Percentiles rank a stretch among this genome's conserved stretches.
Conservation (phyloP, 805 yeast genomes). For the Nakazawaea wyomingensis region DNA sequence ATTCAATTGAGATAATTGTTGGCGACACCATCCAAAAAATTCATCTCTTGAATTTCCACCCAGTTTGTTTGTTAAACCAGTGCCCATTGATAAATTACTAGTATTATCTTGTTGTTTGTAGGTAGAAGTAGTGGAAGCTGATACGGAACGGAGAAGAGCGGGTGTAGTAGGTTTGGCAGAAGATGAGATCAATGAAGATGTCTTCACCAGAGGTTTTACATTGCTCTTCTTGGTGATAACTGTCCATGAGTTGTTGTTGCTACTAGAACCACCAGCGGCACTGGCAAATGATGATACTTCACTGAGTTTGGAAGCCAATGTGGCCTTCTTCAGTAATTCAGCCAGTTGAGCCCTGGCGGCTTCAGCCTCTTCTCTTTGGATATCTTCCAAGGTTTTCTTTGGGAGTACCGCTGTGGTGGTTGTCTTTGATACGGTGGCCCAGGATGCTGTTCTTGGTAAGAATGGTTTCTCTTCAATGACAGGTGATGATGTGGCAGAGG, state of each 20-base stretch:
- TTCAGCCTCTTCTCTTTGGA: slow-evolving; percentile 54
- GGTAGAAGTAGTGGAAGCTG: slow-evolving; percentile 23
- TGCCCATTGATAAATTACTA: slow-evolving; percentile 18
- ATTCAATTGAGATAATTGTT: slow-evolving; percentile 60
- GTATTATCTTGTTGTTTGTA: neutral
- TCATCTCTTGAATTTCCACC: slow-evolving; percentile 42
- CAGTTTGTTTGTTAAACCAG: slow-evolving; percentile 21
- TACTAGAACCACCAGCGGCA: slow-evolving; percentile 14
- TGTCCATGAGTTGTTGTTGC: slow-evolving; percentile 28
- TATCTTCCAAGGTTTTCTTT: slow-evolving; percentile 51
- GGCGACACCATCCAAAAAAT: slow-evolving; percentile 68
- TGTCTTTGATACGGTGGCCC: slow-evolving; percentile 26
- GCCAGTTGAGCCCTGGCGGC: slow-evolving; percentile 26
- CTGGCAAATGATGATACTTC: slow-evolving; percentile 18
- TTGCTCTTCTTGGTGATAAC: slow-evolving; percentile 32
- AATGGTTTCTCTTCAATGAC: slow-evolving; percentile 21
- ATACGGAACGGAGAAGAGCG: slow-evolving; percentile 31
- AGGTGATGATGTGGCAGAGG: neutral
- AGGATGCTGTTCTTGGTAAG: slow-evolving; percentile 30
- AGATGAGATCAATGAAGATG: too few species aligned
- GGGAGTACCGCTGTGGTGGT: slow-evolving; percentile 23
- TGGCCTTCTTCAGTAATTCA: slow-evolving; percentile 21
- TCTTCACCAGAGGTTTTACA: slow-evolving; percentile 20
- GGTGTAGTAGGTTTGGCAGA: slow-evolving; percentile 24
- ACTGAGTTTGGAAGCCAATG: slow-evolving; percentile 22